Evolutionary conservation across 139 green algal species (phyloP), one percentile per base, ranked within the genome.

Genomic region (Chlorella sp.): DNA sequence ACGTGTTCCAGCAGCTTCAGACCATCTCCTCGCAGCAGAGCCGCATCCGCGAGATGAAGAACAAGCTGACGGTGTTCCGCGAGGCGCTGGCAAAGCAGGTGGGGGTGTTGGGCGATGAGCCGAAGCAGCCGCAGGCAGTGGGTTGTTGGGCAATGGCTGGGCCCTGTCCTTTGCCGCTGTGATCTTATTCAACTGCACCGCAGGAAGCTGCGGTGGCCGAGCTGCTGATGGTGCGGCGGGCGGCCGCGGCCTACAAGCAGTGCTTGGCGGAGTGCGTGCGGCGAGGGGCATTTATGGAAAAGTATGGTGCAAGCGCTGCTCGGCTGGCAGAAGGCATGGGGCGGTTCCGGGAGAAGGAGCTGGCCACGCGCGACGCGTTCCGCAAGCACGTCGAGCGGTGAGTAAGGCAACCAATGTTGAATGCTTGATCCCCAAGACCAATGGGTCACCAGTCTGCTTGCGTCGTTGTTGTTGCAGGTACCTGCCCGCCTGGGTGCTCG

Each of bases 221-320:
- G 40, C 89, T 98, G 48, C 61, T 82, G 59, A 60, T 87, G 8
- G 86, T 93, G 33, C 67, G 74, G 62, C 83, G 84, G 33, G 69
- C 97, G 46, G 84, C 90, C 5, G 82, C 81, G 5, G 90, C 89
- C 14, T 98, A 98, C 83, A 83, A 86, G 23, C 84, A 91, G 42
- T 88, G 87, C 73, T 84, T 98, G 23, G 88, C 90, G 0, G 94
- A 98, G 83, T 92, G 90, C 51, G 85, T 93, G 66, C 83, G 94
- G 36, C 83, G 79, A 59, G 46, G 35, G 1, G 77, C 83, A 6
- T 89, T 88, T 50, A 48, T 53, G 14, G 82, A 90, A 68, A 66
- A 85, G 45, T 95, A 91, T 68, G 67, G 82, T 4, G 73, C 73
- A 23, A 89, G 91, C 61, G 93, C 91, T 9, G 72, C 73, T 23